Conservation (phyloP, 306 rosid species). For the Corylus avellana region DNA sequence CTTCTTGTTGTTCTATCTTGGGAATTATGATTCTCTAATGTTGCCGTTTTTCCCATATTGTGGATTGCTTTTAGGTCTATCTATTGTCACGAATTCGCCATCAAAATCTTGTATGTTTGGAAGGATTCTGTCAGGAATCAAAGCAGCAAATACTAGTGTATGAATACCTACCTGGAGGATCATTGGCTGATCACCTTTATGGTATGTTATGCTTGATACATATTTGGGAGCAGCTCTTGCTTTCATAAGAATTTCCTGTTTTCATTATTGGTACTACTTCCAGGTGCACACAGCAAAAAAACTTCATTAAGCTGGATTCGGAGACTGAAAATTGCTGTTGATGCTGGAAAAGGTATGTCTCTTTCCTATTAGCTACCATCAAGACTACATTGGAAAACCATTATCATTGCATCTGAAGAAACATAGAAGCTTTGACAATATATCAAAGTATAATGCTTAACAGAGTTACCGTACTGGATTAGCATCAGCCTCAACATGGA, state of each 20-base stretch:
- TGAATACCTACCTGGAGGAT: slow-evolving; percentile 93
- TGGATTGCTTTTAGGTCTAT: slow-evolving; percentile 53
- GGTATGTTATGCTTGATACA: slow-evolving; percentile 46
- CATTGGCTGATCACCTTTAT: slow-evolving; percentile 79
- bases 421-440: background rate
- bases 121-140: slow-evolving; percentile 88
- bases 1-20: background rate
- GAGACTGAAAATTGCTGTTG: slow-evolving; percentile 90
- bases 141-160: slow-evolving; percentile 93
- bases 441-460: background rate
- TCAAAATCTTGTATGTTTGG: slow-evolving; percentile 86
- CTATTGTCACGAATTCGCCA: slow-evolving; percentile 77
- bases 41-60: slow-evolving; percentile 4
- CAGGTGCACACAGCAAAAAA: slow-evolving; percentile 62
- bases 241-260: slow-evolving; percentile 2
- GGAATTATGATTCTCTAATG: background rate
- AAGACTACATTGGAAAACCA: background rate
- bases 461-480: background rate
- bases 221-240: background rate
- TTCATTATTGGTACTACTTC: background rate
- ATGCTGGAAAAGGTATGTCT: slow-evolving; percentile 86
- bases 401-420: background rate
- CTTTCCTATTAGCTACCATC: background rate
- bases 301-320: slow-evolving; percentile 84
- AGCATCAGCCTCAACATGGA: background rate